These are phyloP conservation scores for Microcera coccophila DNA, from an alignment of 2,329 filamentous ascomycete species.

Conservation along the genomic window DNA sequence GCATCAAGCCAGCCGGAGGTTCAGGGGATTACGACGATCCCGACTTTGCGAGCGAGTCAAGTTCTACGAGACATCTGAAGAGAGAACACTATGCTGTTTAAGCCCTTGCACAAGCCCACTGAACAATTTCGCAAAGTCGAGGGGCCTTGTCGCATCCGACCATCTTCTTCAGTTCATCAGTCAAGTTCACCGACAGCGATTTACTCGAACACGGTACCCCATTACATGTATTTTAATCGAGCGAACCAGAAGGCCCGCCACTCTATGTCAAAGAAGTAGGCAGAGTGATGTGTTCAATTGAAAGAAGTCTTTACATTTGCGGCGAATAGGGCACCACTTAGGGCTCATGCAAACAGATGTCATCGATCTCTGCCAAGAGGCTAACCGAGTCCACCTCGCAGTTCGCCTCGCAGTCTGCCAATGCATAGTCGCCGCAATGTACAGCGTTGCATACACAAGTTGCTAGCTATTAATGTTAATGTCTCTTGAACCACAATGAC, in stretches of 20 bases:
- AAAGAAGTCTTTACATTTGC: background rate
- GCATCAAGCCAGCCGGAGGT: constrained; percentile 17
- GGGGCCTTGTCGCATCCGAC: background rate
- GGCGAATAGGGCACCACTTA: background rate
- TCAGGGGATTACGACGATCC: constrained; percentile 19
- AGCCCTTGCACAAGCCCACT: too few species aligned
- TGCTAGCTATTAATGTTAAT: background rate
- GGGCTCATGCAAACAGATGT: background rate
- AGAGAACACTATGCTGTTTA: constrained; percentile 20
- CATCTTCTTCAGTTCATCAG: background rate
- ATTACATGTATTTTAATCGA: constrained; percentile 3
- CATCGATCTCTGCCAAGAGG: background rate
- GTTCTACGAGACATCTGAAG: constrained; percentile 19
- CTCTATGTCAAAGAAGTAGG: background rate
- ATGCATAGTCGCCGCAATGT: background rate
- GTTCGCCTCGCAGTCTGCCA: background rate
- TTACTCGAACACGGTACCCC: constrained; percentile 8
- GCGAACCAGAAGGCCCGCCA: too few species aligned
- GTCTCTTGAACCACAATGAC: background rate
- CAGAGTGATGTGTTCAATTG: background rate
- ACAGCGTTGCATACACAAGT: background rate
- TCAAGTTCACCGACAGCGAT: background rate
- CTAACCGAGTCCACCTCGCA: background rate
- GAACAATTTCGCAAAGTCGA: constrained; percentile 3
- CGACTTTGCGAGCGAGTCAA: constrained; percentile 18